These are phyloP conservation scores for Plantago elongata DNA, from an alignment of 257 asterid species.

Conservation along the genomic window DNA sequence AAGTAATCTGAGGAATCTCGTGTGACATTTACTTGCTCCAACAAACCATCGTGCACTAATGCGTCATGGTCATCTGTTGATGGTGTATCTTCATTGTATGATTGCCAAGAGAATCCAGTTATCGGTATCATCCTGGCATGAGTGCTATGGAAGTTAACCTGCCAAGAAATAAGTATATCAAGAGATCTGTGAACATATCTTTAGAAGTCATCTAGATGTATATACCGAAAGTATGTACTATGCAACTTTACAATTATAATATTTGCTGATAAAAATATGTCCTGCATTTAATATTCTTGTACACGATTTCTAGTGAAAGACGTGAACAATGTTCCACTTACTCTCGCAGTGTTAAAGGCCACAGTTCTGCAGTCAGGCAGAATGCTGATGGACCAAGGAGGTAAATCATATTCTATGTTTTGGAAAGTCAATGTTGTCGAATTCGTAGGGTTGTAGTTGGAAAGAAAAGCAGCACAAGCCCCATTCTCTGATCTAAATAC, in stretches of 20 bases:
- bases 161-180: conserved; percentile 19
- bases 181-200: background rate
- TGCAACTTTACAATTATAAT: too few relatives aligned
- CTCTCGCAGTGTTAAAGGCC: conserved; percentile 84
- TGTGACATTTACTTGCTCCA: conserved; percentile 74
- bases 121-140: conserved; percentile 51
- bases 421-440: conserved; percentile 56
- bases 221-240: too few relatives aligned
- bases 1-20: conserved; percentile 80
- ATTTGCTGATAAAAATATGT: too few relatives aligned
- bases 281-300: too few relatives aligned
- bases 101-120: conserved; percentile 57
- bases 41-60: conserved; percentile 42
- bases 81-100: conserved; percentile 64
- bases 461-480: conserved; percentile 77
- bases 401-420: conserved; percentile 57
- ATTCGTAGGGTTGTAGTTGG: conserved; percentile 60
- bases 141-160: conserved; percentile 53
- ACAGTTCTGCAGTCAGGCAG: conserved; percentile 87
- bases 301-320: background rate
- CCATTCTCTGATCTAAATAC: conserved; percentile 69
- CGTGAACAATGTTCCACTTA: conserved; percentile 26
- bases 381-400: conserved; percentile 96
- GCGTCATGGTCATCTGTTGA: conserved; percentile 59
- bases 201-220: too few relatives aligned